Conservation (phyloP, 2,329 filamentous ascomycete species). For the Exophiala sp. region DNA sequence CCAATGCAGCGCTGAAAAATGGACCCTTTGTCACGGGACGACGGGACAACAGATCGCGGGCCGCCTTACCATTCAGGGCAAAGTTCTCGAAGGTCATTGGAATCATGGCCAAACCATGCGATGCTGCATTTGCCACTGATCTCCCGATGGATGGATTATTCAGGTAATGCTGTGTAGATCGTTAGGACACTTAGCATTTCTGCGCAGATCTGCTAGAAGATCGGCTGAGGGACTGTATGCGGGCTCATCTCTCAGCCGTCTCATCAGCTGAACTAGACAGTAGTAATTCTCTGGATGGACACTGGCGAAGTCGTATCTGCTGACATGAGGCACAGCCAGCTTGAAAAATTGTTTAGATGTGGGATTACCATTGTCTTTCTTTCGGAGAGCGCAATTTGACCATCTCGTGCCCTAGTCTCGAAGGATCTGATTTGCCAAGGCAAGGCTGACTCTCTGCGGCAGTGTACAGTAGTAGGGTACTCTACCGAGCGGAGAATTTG, state of each 20-base stretch:
- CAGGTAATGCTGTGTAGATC: no score
- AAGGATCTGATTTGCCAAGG: conserved; percentile 7
- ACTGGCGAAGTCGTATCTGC: no score
- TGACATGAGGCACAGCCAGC: no score
- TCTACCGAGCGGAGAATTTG: background rate
- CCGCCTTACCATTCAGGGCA: background rate
- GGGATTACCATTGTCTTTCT: background rate
- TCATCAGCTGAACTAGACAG: no score
- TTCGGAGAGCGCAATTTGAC: background rate
- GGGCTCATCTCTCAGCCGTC: no score
- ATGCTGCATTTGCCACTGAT: no score
- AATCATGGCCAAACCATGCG: background rate
- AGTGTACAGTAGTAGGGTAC: background rate
- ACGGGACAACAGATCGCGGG: background rate
- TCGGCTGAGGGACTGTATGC: no score
- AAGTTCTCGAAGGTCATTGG: conserved; percentile 1
- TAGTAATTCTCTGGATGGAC: no score
- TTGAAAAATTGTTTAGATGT: no score
- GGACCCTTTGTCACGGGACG: background rate
- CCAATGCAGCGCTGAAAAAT: background rate
- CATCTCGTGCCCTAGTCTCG: background rate
- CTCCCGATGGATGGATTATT: no score
- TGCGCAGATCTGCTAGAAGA: no score
- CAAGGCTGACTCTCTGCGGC: conserved; percentile 10
- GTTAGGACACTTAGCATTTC: no score